phyloP scores from a whole-genome alignment of 306 rosid genomes.

The Fragaria ananassa region DNA sequence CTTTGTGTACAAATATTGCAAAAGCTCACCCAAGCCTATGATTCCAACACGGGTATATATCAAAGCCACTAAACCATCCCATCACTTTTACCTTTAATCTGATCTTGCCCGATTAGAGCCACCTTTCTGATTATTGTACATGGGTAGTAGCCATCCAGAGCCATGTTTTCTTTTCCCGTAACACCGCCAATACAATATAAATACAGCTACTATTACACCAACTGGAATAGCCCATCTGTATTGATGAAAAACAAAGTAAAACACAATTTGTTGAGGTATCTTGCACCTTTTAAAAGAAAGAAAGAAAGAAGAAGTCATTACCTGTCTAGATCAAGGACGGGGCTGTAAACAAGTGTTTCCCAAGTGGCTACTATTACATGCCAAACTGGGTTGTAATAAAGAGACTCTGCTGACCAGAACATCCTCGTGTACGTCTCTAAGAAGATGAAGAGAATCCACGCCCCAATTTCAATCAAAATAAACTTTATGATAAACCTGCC shows the following conservation, averaged over 20 bases:
- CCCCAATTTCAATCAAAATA: constrained; percentile 78
- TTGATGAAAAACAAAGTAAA: neutral
- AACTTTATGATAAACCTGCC: constrained; percentile 84
- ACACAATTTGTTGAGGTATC: neutral
- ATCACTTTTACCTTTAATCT: constrained; percentile 38
- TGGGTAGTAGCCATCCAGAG: constrained; percentile 67
- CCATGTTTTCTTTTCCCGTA: constrained; percentile 66
- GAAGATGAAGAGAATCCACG: constrained; percentile 88
- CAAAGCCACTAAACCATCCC: constrained; percentile 17
- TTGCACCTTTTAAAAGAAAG: constrained; percentile 5
- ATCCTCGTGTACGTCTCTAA: constrained; percentile 92
- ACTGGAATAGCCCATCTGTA: constrained; percentile 98
- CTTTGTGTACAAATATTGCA: constrained; percentile 2
- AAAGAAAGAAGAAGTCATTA: constrained; percentile 20
- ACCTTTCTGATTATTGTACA: constrained; percentile 51
- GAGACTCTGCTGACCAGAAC: constrained; percentile 95
- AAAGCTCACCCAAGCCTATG: constrained; percentile 32
- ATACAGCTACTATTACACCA: constrained; percentile 38
- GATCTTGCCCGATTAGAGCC: constrained; percentile 66
- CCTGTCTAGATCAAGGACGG: constrained; percentile 95
- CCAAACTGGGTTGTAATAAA: constrained; percentile 89
- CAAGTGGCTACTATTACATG: constrained; percentile 77
- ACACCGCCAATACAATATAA: constrained; percentile 88
- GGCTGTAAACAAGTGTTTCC: constrained; percentile 93
- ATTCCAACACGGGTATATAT: constrained; percentile 21